A percentile compares a stretch with the other conserved stretches of the same genome.
These are phyloP conservation scores for Secale cereale DNA, from an alignment of 176 grass and related monocot genomes.

Conservation along the genomic window DNA sequence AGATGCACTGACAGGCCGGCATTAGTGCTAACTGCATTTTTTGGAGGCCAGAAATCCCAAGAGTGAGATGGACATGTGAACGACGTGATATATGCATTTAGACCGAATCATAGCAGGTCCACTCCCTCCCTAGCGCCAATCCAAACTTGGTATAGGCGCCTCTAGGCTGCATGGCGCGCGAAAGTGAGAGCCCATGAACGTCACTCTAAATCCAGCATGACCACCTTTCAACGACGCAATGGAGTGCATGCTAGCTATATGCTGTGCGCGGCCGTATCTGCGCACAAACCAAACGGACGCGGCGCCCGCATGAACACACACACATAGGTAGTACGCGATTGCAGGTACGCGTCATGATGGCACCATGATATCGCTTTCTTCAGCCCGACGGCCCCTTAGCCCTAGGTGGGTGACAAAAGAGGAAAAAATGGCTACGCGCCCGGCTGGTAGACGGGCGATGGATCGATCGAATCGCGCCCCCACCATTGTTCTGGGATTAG, in stretches of 20 bases:
- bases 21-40: neutral
- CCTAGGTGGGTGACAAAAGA: slow-evolving; percentile 15
- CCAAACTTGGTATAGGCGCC: neutral
- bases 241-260: neutral
- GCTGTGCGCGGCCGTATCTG: neutral
- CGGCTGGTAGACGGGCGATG: neutral
- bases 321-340: neutral
- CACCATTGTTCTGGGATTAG: neutral
- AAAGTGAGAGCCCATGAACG: neutral
- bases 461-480: neutral
- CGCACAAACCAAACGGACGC: neutral
- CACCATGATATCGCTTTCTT: neutral
- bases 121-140: neutral
- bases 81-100: neutral
- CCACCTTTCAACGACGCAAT: neutral
- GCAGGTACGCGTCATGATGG: neutral
- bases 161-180: neutral
- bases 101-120: neutral
- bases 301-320: neutral
- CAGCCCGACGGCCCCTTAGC: neutral
- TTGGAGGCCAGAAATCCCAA: neutral
- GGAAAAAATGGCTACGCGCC: neutral
- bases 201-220: neutral
- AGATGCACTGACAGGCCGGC: neutral
- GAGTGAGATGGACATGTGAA: neutral